These are phyloP conservation scores for Sphagnum fallax DNA, from an alignment of 228 moss, liverwort and hornwort genomes.

Conservation along the genomic window DNA sequence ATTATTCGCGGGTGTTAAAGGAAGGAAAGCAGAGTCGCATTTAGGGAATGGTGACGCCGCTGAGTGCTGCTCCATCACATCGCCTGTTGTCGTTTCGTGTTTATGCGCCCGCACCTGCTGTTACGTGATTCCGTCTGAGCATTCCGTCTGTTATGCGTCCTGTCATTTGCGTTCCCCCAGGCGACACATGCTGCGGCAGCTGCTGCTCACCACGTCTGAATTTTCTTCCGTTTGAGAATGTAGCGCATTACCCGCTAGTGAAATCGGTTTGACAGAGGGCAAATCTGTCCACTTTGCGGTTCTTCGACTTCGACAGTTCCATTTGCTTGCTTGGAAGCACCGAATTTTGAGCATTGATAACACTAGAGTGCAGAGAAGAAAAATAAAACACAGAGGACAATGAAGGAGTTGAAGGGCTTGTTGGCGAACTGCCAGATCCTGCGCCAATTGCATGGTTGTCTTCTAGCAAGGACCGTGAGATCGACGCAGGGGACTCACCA, in stretches of 20 bases:
- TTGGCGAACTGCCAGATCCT: constrained; percentile 16
- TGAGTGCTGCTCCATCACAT: constrained; percentile 10
- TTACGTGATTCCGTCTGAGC: constrained; percentile 12
- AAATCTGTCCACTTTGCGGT: constrained; percentile 63
- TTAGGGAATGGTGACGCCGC: too few species aligned
- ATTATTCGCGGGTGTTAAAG: too few species aligned
- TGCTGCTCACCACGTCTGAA: constrained; percentile 10
- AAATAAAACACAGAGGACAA: neutral
- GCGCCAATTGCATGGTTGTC: constrained; percentile 21
- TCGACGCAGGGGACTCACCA: constrained; percentile 22
- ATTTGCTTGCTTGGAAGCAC: constrained; percentile 27
- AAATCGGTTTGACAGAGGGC: too few species aligned
- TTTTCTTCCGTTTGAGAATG: too few species aligned
- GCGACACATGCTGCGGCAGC: constrained; percentile 83
- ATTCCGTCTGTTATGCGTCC: constrained; percentile 50
- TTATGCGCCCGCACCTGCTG: constrained; percentile 15
- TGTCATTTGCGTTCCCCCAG: constrained; percentile 47
- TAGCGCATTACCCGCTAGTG: too few species aligned
- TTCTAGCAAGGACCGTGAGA: constrained; percentile 22
- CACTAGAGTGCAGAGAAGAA: constrained; percentile 29
- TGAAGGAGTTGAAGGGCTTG: neutral
- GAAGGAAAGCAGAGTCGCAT: too few species aligned
- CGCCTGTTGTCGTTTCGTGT: constrained; percentile 34
- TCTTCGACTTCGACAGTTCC: constrained; percentile 40
- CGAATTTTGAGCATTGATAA: constrained; percentile 49